phyloP scores from a whole-genome alignment of 2,329 filamentous ascomycete species.

The Diaporthe sp. region DNA sequence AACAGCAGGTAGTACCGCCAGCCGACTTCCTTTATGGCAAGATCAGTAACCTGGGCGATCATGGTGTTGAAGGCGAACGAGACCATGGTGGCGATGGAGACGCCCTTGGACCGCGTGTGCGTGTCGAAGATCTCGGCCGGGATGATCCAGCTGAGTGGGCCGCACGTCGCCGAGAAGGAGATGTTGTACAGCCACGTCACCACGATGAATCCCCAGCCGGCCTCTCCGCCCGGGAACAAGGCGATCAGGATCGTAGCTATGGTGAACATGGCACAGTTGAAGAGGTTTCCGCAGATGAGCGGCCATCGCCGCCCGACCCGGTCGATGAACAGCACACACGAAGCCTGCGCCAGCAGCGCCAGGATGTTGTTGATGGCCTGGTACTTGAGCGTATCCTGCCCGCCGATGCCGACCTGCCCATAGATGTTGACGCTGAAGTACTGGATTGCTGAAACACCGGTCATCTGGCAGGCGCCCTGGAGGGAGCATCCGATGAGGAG shows the following conservation, averaged over 20 bases:
- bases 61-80: conserved; percentile 77
- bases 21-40: conserved; percentile 60
- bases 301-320: conserved; percentile 79
- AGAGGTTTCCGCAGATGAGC: conserved; percentile 79
- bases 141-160: conserved; percentile 74
- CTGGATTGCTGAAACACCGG: conserved; percentile 80
- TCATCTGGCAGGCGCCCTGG: conserved; percentile 83
- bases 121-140: conserved; percentile 84
- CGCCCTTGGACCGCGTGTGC: conserved; percentile 80
- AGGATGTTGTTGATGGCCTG: conserved; percentile 82
- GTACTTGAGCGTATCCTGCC: conserved; percentile 77
- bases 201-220: conserved; percentile 82
- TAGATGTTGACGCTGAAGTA: conserved; percentile 81
- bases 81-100: conserved; percentile 80
- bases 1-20: conserved; percentile 65
- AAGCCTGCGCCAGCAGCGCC: conserved; percentile 76
- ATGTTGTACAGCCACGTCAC: conserved; percentile 86
- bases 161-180: conserved; percentile 79
- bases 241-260: conserved; percentile 69
- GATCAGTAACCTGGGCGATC: conserved; percentile 57
- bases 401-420: conserved; percentile 76
- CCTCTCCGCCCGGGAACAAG: conserved; percentile 60
- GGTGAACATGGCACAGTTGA: conserved; percentile 80
- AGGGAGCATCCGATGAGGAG: conserved; percentile 78
- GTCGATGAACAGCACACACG: conserved; percentile 79